phyloP scores from a whole-genome alignment of 2,329 filamentous ascomycete species.

The Curvularia spicifera region DNA sequence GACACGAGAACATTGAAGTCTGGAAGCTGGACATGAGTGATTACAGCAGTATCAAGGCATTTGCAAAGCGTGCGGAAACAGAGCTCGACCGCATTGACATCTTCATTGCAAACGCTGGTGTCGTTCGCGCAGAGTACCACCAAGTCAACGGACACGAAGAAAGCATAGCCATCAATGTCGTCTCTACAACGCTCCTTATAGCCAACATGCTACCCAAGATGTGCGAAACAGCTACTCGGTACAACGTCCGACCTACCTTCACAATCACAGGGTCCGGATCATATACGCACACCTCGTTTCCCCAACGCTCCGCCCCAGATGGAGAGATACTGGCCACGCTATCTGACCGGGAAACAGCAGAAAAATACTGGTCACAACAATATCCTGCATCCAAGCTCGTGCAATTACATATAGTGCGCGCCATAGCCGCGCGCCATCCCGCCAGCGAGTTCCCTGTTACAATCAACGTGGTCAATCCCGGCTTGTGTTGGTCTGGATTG shows the following conservation, averaged over 20 bases:
- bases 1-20: conserved; percentile 27
- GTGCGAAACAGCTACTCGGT: conserved; percentile 24
- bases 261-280: conserved; percentile 22
- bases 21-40: conserved; percentile 35
- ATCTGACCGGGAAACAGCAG: conserved; percentile 15
- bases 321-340: conserved; percentile 30
- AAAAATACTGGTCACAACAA: conserved; percentile 17
- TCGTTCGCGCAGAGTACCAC: conserved; percentile 27
- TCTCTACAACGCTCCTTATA: conserved; percentile 58
- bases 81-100: conserved; percentile 39
- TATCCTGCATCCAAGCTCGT: conserved; percentile 38
- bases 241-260: conserved; percentile 21
- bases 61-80: conserved; percentile 25
- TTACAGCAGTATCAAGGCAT: conserved; percentile 27
- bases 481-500: conserved; percentile 36
- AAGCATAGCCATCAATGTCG: conserved; percentile 62
- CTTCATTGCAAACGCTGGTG: conserved; percentile 45
- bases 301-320: conserved; percentile 23
- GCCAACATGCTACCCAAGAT: conserved; percentile 53
- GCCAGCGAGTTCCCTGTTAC: conserved; percentile 25
- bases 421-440: conserved; percentile 19
- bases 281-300: conserved; percentile 20
- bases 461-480: conserved; percentile 40
- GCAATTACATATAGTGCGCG: conserved; percentile 29
- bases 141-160: conserved; percentile 38